These are phyloP conservation scores for Zygotorulaspora mrakii DNA, from an alignment of 1,139 yeast species.

Conservation along the genomic window DNA sequence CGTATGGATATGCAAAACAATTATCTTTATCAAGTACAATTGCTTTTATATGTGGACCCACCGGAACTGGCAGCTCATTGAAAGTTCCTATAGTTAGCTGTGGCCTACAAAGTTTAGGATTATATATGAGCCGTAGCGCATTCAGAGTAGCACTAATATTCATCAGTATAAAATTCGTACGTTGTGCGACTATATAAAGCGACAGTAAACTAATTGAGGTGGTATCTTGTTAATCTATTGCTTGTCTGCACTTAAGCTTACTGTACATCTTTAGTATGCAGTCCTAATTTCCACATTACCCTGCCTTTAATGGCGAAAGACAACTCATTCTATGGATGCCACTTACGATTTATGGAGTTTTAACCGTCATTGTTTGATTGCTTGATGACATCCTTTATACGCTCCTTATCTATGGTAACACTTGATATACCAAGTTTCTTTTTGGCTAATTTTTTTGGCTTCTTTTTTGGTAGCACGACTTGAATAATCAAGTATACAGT, in stretches of 20 bases:
- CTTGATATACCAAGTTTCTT: neutral
- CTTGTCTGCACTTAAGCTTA: no score
- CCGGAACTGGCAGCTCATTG: conserved; percentile 52
- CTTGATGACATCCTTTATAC: no score
- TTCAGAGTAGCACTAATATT: conserved; percentile 75
- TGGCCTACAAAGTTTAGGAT: conserved; percentile 70
- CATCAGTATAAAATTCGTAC: no score
- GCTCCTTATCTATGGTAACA: neutral
- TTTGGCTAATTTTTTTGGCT: neutral
- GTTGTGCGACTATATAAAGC: no score
- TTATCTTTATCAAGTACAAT: conserved; percentile 92
- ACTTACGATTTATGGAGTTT: no score
- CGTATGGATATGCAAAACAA: conserved; percentile 85
- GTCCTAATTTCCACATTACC: no score
- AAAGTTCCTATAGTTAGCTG: conserved; percentile 61
- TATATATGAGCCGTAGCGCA: conserved; percentile 54
- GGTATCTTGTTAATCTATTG: no score
- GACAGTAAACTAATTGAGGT: no score
- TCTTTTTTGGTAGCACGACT: conserved; percentile 4
- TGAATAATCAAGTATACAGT: conserved; percentile 20
- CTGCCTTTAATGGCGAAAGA: no score
- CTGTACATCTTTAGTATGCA: no score
- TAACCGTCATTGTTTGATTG: no score
- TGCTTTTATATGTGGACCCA: conserved; percentile 56
- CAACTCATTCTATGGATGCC: no score